A percentile compares a stretch with the other conserved stretches of the same genome.
Evolutionary conservation across 1,284 basidiomycete species (phyloP).

Genomic region (Mrakiaceae sp.): DNA sequence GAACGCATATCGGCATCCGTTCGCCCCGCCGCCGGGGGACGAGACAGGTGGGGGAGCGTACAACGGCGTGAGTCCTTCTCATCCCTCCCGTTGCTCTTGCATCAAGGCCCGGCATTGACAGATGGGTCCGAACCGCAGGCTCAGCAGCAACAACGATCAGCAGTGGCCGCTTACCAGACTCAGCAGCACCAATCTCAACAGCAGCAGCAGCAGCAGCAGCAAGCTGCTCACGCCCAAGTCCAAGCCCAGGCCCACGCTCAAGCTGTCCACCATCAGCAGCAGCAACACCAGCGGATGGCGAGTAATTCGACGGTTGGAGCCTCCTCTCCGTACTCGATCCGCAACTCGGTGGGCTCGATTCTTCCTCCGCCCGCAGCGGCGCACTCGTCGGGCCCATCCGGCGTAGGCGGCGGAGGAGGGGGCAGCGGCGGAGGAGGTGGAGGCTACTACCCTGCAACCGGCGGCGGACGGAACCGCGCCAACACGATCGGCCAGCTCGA

Average conservation of each 20-base stretch:
- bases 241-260: constrained; percentile 21
- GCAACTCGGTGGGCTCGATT: constrained; percentile 23
- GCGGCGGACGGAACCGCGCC: constrained; percentile 51
- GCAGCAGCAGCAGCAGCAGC: constrained; percentile 30
- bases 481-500: constrained; percentile 82
- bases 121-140: not conserved
- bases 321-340: constrained; percentile 8
- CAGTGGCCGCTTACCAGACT: not conserved
- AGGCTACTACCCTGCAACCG: constrained; percentile 47
- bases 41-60: not conserved
- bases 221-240: constrained; percentile 32
- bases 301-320: not conserved
- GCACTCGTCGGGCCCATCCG: constrained; percentile 31
- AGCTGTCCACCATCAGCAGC: not conserved
- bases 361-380: constrained; percentile 26
- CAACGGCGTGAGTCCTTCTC: not conserved
- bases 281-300: not conserved
- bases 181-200: constrained; percentile 5
- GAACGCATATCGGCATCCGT: constrained; percentile 48
- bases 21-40: constrained; percentile 14
- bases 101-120: too few relatives aligned
- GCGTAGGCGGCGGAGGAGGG: not conserved
- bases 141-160: constrained; percentile 10
- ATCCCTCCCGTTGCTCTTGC: too few relatives aligned
- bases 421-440: constrained; percentile 26